Base-by-base conservation (phyloP, 2,329 filamentous ascomycete genomes). In the Daldinia eschscholtzii region DNA sequence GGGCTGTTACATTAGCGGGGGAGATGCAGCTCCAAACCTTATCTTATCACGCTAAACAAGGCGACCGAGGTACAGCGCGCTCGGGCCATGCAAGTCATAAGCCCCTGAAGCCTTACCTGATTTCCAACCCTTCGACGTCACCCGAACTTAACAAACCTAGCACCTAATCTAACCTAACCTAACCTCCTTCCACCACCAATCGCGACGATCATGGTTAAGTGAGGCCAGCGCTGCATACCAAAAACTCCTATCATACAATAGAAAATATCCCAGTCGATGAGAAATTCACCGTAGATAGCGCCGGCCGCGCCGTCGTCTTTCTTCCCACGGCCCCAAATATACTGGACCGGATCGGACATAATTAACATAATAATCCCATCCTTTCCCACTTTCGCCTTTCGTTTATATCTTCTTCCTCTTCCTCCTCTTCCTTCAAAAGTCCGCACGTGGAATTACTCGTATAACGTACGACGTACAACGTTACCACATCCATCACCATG, bases 71-170 rank as follows among this genome's bases (percentile, higher is more conserved):
- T 28, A 28, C 13, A 35, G 4, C 3, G 55, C 61, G 68, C 68
- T 70, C 61, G 61, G 68, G 48, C 68, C 68, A 70, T 67, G 52
- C 44, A 64, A 41, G 57, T 59, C 66, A 65, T 65, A 59, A 66
- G 33, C 53, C 63, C 61, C 52, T 37, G 30, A 37, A 23, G 30
- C 33, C n/a, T 41, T n/a, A 55, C 52, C 52, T 23, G 23, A 20
- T 20, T 13, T 23, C 20, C 46, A n/a, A 65, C 57, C 67, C 35
- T 55, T 57, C 64, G 67, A 64, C 67, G 67, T 70, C 67, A 66
- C 41, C 55, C 18, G 20, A 30, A 56, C 30, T 26, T 26, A 53
- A 23, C 20, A 50, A 48, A 12, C 48, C 41, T 20, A 15, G 23
- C 20, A 35, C 52, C 23, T 50, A 12, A 39, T n/a, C 26, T 26